Base-by-base conservation (phyloP, 805 yeast genomes). In the Saturnispora serradocipensis region DNA sequence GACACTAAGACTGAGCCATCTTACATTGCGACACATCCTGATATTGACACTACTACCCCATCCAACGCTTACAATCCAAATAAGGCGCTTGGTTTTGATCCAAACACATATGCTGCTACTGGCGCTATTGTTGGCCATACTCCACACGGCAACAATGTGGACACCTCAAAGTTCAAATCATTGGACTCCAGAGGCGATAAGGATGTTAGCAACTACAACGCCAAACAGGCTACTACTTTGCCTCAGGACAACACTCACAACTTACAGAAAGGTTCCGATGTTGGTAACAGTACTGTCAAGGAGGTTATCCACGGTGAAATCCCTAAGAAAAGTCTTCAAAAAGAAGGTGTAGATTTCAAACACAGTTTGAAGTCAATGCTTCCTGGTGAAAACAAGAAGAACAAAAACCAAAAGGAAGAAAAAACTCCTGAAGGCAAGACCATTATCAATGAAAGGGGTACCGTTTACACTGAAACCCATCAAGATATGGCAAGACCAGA, bases 381-480 rank as follows among this genome's bases (percentile, higher is more conserved):
- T 9, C 34, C 34, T 13, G 46, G 46, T 28, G 46, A 32, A 13
- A 16, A 43, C 16, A 25, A 27, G 46, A 18, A 5, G 46, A 18
- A 5, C 24, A 38, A 38, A 8, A 16, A 11, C 5, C 22, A 38
- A 9, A 38, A 38, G 13, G 22, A 24, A 4, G 42, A 38, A 9
- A 43, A 43, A 27, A 7, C 24, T 4, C 46, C 34, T 10, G 27
- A 16, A 7, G 47, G 27, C 15, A 49, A 49, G 48, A 22, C 48
- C 9, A 27, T 24, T 22, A 44, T 49, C 15, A 30, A 22, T 9
- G 48, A 43, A n/a, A 44, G 52, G 30, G 52, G 52, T 13, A 49
- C 52, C 7, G 27, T 32, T 38, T 49, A 44, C 44, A 38, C 30
- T 4, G 52, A 49, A 25, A 13, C 48, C 8, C 52, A 49, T 11